phyloP scores from a whole-genome alignment of 768 basidiomycete genomes.

The Pholiota microspora region DNA sequence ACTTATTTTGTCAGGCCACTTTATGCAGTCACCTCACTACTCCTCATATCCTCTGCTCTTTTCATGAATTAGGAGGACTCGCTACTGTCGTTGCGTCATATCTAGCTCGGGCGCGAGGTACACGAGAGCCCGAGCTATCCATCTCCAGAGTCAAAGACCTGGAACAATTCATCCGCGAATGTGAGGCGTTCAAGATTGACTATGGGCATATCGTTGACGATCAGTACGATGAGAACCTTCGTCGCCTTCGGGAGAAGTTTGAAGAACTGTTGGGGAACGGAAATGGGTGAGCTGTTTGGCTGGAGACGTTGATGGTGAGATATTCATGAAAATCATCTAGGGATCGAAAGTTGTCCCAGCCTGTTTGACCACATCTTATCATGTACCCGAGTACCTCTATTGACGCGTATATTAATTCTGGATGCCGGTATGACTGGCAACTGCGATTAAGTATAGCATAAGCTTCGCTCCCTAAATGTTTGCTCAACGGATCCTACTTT shows the following conservation, averaged over 20 bases:
- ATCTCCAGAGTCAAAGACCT: constrained; percentile 54
- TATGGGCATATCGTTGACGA: constrained; percentile 40
- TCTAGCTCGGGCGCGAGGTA: constrained; percentile 66
- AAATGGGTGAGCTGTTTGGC: constrained; percentile 23
- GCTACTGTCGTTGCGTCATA: constrained; percentile 71
- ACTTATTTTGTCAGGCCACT: not conserved
- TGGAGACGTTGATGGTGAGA: too few species aligned
- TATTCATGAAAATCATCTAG: too few species aligned
- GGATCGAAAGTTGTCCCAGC: constrained; percentile 12
- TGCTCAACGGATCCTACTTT: too few species aligned
- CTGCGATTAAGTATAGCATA: too few species aligned
- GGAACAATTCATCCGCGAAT: constrained; percentile 66
- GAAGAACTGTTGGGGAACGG: constrained; percentile 30
- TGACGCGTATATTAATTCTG: too few species aligned
- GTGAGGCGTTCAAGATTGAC: constrained; percentile 56
- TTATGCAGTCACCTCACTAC: not conserved
- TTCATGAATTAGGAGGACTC: constrained; percentile 46
- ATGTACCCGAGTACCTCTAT: too few species aligned
- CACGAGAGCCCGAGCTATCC: constrained; percentile 69
- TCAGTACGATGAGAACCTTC: constrained; percentile 31
- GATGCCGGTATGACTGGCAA: too few species aligned
- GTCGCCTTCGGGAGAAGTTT: constrained; percentile 19
- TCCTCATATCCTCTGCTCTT: not conserved
- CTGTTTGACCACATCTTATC: too few species aligned
- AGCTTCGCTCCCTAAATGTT: too few species aligned